Percentiles rank a stretch among this genome's conserved stretches.
Conservation (phyloP, 2,329 filamentous ascomycete species). For the Arachnomyces sp. region DNA sequence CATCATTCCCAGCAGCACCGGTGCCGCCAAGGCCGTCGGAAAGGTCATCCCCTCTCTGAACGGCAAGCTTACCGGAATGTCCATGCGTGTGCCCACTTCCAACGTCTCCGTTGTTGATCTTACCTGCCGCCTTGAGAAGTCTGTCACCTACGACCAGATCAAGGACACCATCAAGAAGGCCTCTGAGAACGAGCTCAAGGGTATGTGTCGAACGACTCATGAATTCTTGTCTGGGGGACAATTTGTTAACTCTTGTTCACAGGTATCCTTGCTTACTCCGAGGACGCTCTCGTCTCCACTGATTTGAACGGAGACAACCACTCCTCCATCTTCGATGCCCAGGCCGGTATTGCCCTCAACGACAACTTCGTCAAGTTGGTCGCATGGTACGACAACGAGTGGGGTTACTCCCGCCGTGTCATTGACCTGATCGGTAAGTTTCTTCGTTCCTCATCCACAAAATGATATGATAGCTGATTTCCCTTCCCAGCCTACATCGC, state of each 20-base stretch:
- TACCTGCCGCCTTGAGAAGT: constrained; percentile 89
- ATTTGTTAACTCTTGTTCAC: constrained; percentile 15
- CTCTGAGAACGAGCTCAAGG: constrained; percentile 74
- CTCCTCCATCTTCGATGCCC: constrained; percentile 98
- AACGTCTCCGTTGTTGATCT: constrained; percentile 99
- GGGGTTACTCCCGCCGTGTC: constrained; percentile 97
- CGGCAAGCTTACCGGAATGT: constrained; percentile 99
- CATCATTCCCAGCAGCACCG: constrained; percentile 98
- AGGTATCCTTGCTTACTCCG: constrained; percentile 89
- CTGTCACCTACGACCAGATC: constrained; percentile 67
- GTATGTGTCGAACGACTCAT: constrained; percentile 40
- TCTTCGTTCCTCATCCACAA: constrained; percentile 7
- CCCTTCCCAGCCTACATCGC: constrained; percentile 58
- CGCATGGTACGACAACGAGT: constrained; percentile 99
- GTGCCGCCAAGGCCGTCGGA: constrained; percentile 99
- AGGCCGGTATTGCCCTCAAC: constrained; percentile 98
- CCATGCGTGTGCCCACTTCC: constrained; percentile 96
- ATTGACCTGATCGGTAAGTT: constrained; percentile 57
- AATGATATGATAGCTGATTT: too few species aligned
- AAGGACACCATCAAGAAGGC: constrained; percentile 86
- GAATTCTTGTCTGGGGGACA: neutral
- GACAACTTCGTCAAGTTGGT: constrained; percentile 98
- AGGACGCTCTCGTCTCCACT: constrained; percentile 91
- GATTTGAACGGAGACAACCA: constrained; percentile 86
- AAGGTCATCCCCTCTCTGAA: constrained; percentile 98